Conservation (phyloP, 305 asterid genomes). For the Fraxinus velutina region DNA sequence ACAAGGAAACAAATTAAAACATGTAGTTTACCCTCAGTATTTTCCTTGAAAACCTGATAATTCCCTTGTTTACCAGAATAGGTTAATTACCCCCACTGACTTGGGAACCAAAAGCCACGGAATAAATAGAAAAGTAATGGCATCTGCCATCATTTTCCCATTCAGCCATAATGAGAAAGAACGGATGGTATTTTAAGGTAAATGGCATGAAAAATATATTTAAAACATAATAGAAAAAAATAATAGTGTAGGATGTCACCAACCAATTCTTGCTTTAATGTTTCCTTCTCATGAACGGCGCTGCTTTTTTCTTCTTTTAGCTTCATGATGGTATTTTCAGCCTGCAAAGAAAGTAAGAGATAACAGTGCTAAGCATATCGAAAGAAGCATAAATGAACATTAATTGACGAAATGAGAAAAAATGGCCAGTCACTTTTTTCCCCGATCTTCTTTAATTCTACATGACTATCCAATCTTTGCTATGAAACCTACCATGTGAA, state of each 20-base stretch:
- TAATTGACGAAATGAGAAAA: background rate
- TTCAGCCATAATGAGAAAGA: background rate
- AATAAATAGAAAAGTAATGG: background rate
- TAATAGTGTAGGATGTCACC: conserved; percentile 19
- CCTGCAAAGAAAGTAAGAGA: conserved; percentile 38
- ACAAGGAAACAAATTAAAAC: background rate
- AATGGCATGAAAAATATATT: background rate
- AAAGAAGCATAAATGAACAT: background rate
- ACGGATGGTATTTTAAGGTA: background rate
- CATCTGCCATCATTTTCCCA: background rate
- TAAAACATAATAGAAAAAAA: background rate
- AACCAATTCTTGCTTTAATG: conserved; percentile 58
- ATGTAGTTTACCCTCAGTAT: background rate
- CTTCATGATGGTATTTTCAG: conserved; percentile 48
- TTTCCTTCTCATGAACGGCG: conserved; percentile 38
- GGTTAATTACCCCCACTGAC: background rate
- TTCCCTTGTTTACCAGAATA: background rate
- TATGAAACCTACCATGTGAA: background rate
- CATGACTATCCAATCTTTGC: background rate
- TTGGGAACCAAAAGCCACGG: background rate
- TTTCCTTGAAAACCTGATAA: background rate
- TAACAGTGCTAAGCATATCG: background rate
- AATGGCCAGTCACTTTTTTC: background rate
- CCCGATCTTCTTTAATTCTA: background rate
- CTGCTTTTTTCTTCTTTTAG: conserved; percentile 51